Evolutionary conservation across 441 rosid genomes (phyloP).

Genomic region (Populus hybrid): DNA sequence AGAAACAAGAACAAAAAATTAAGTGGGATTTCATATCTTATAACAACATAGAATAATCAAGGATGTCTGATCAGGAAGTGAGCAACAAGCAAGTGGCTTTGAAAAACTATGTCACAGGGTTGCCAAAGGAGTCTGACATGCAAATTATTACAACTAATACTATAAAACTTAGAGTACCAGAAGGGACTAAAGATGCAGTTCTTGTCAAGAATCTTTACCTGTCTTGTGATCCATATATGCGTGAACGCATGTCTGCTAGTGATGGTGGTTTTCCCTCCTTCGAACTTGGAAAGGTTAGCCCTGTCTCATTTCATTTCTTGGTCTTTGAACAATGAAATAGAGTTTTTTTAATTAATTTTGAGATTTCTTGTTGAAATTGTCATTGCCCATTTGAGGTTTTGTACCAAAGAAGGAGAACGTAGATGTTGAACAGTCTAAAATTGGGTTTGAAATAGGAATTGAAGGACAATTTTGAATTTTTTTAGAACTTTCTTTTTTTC

Average conservation of each 20-base stretch:
- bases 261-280: constrained; percentile 16
- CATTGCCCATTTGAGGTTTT: not conserved
- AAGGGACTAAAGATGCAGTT: constrained; percentile 35
- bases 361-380: not conserved
- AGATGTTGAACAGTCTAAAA: not conserved
- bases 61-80: constrained; percentile 12
- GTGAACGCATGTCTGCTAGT: constrained; percentile 40
- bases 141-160: constrained; percentile 18
- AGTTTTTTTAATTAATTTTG: not conserved
- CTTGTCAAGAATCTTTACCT: constrained; percentile 60
- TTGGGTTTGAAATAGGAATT: not conserved
- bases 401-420: not conserved
- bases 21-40: not conserved
- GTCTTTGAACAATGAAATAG: not conserved
- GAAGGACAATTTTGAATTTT: not conserved
- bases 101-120: constrained; percentile 37
- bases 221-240: constrained; percentile 73
- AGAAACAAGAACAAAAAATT: not conserved
- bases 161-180: constrained; percentile 33
- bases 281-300: not conserved
- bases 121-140: constrained; percentile 48
- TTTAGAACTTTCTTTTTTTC: not conserved
- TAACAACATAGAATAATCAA: not conserved
- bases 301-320: not conserved
- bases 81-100: constrained; percentile 42